A percentile compares a stretch with the other conserved stretches of the same genome.
Evolutionary conservation across 2,329 filamentous ascomycete species (phyloP).

Genomic region (Colletotrichum destructivum): DNA sequence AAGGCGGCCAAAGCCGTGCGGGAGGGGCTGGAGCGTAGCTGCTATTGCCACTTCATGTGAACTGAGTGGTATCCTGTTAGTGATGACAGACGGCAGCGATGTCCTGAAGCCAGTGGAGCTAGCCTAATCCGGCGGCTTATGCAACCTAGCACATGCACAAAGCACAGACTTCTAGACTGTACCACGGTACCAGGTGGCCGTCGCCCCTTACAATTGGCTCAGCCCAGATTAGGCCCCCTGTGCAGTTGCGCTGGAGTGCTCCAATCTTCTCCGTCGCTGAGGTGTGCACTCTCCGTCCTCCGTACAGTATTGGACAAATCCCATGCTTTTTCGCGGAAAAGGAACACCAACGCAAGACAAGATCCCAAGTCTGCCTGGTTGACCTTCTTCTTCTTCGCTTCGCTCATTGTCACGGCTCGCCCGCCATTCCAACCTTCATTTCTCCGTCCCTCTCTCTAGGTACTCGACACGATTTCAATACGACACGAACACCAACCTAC

Average conservation of each 20-base stretch:
- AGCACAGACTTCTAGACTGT: conserved; percentile 20
- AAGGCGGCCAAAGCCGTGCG: conserved; percentile 21
- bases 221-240: background rate
- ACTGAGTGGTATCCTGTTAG: background rate
- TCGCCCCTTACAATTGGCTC: conserved; percentile 24
- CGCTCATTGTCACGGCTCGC: conserved; percentile 35
- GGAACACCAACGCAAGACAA: conserved; percentile 35
- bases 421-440: conserved; percentile 31
- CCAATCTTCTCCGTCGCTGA: conserved; percentile 16
- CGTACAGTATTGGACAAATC: conserved; percentile 3
- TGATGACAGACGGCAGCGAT: conserved; percentile 20
- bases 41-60: background rate
- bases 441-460: conserved; percentile 31
- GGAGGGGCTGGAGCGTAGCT: background rate
- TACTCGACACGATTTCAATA: conserved; percentile 25
- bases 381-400: conserved; percentile 21
- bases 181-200: conserved; percentile 7
- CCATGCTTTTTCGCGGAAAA: conserved; percentile 35
- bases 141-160: conserved; percentile 22
- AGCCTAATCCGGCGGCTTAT: conserved; percentile 3
- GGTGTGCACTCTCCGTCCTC: background rate
- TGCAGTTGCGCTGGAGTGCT: conserved; percentile 4
- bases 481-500: conserved; percentile 26
- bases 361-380: conserved; percentile 18
- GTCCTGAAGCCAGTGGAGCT: background rate